Base-by-base conservation (phyloP, 1,284 basidiomycete genomes). In the Trametes versicolor region DNA sequence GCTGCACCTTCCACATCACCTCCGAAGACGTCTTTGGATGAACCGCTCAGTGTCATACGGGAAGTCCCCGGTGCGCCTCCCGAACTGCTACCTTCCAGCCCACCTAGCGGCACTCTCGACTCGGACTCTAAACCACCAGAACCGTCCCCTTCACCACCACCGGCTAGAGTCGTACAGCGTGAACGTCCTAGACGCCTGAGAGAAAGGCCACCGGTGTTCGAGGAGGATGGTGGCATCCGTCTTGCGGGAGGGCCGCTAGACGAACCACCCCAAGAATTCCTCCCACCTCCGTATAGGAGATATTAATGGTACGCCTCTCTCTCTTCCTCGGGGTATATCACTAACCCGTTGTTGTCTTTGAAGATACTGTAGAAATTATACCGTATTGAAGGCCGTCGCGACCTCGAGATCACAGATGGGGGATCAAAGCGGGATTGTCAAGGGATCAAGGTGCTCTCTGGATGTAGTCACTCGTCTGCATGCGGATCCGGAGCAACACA, bases 221-320 rank as follows among this genome's bases (percentile, higher is more conserved):
- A 48, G 23, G 45, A 53, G 8, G 65, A 63, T 34, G 65, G 61
- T 0, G 65, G 65, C 2, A 58, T 66, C 23, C 58, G 65, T 10
- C 60, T 66, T 25, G 65, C 65, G 10, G 65, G 65, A 17, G 65
- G 65, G 4, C 36, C 52, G 21, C 47, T 29, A 17, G 45, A 34
- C 13, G 61, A 63, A 4, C 41, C 21, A 17, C 23, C 32, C 12
- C 41, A n/a, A 13, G 47, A 21, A 23, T 8, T 61, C 7, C 52
- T 61, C 15, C 60, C 60, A 8, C 60, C 60, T 2, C 60, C 60
- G 17, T 61, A 61, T 19, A 55, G 60, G n/a, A 54, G 60, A 21
- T 61, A 61, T 17, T 55, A 8, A 51, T n/a, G 27, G 50, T 51
- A n/a, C 21, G 15, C 43, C 8, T n/a, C 1, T 19, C 8, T 21